Conservation (phyloP, 208 protist species). For the Acanthamoeba sp. region DNA sequence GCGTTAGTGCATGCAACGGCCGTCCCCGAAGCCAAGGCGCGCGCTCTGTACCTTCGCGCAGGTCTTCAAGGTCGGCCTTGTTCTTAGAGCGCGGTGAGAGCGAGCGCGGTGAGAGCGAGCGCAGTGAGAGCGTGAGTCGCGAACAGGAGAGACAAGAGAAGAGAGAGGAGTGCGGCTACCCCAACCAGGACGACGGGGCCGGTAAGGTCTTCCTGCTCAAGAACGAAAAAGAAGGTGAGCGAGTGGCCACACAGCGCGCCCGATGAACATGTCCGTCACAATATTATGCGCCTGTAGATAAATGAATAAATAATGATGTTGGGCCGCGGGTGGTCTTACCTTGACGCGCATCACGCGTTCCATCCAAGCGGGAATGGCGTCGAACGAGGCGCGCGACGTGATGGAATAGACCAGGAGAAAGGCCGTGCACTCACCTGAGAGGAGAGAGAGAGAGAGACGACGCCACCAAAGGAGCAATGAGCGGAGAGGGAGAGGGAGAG, state of each 20-base stretch:
- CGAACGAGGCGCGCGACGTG: neutral
- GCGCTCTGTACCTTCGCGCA: neutral
- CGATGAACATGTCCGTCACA: no score
- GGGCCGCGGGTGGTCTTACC: neutral
- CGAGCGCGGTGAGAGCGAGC: no score
- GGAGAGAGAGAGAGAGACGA: neutral
- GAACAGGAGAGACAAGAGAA: neutral
- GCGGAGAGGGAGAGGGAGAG: no score
- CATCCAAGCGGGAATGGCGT: neutral
- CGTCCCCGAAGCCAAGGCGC: no score
- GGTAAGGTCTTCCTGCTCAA: neutral
- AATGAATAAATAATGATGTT: no score
- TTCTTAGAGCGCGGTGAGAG: neutral
- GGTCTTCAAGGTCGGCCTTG: neutral
- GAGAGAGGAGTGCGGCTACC: neutral
- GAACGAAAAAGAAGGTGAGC: neutral
- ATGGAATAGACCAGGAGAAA: slow-evolving; percentile 18
- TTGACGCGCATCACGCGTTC: neutral
- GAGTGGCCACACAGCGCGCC: neutral
- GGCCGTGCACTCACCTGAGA: slow-evolving; percentile 21
- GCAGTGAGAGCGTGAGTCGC: no score
- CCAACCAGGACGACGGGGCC: neutral
- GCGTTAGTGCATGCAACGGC: no score
- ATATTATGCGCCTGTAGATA: no score
- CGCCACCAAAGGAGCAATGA: no score